A percentile compares a stretch with the other conserved stretches of the same genome.
Conservation (phyloP, 2,329 filamentous ascomycete genomes). For the Nannizziopsis barbatae region DNA sequence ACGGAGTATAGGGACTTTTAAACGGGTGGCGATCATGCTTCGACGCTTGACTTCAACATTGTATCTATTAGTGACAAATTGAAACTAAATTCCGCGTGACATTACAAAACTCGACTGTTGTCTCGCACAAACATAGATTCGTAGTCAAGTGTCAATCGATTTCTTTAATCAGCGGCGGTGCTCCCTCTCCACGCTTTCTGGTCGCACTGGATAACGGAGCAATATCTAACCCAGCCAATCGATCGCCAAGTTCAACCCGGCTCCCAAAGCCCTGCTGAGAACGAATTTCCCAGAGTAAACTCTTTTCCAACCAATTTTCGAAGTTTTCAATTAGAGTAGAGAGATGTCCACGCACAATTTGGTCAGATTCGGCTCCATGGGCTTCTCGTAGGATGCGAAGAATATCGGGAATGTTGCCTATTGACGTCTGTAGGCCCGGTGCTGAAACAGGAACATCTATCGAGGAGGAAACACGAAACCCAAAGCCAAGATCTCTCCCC, state of each 20-base stretch:
- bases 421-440: conserved; percentile 15
- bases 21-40: too few species aligned
- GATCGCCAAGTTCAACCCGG: conserved; percentile 27
- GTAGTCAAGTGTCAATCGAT: conserved; percentile 28
- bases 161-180: conserved; percentile 31
- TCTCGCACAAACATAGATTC: too few species aligned
- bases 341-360: conserved; percentile 32
- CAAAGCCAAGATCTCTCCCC: conserved; percentile 28
- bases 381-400: conserved; percentile 29
- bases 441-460: background rate
- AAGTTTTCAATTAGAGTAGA: conserved; percentile 32
- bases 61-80: too few species aligned
- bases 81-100: too few species aligned
- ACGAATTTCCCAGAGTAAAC: conserved; percentile 31
- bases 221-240: conserved; percentile 30
- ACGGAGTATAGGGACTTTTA: too few species aligned
- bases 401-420: conserved; percentile 33
- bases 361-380: conserved; percentile 30
- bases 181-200: background rate
- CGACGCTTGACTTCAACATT: too few species aligned
- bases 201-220: conserved; percentile 21
- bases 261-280: conserved; percentile 16
- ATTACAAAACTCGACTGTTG: too few species aligned
- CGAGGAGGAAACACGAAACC: conserved; percentile 19
- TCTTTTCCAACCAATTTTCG: conserved; percentile 36